Percentiles rank a stretch among this genome's conserved stretches.
Evolutionary conservation across 352 stramenopile genomes (phyloP).

Genomic region (Phytophthora niederhauseri): DNA sequence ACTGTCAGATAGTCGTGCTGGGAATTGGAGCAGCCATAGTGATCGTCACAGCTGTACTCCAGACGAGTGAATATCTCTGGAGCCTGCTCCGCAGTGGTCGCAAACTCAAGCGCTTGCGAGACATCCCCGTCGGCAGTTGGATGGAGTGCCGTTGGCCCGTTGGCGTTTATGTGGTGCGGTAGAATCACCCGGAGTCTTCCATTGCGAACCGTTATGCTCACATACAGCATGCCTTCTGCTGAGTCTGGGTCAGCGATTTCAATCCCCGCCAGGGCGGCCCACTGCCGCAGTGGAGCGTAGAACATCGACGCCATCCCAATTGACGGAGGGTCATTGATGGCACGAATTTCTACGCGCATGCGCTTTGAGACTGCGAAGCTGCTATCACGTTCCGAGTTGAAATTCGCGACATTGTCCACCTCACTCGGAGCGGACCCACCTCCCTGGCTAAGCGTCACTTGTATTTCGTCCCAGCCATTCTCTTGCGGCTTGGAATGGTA

Average conservation of each 20-base stretch:
- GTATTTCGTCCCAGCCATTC: constrained; percentile 44
- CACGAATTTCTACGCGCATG: constrained; percentile 47
- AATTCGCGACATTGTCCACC: neutral
- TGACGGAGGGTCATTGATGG: constrained; percentile 51
- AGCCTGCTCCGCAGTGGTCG: constrained; percentile 24
- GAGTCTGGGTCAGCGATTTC: constrained; percentile 51
- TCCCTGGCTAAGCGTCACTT: constrained; percentile 46
- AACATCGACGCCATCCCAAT: constrained; percentile 37
- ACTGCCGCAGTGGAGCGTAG: constrained; percentile 38
- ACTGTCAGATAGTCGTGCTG: constrained; percentile 46
- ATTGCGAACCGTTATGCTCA: constrained; percentile 42
- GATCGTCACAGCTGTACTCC: constrained; percentile 42
- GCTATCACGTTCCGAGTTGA: constrained; percentile 12
- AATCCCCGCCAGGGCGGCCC: constrained; percentile 33
- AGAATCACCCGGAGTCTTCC: constrained; percentile 40
- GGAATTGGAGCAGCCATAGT: constrained; percentile 34
- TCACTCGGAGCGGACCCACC: neutral
- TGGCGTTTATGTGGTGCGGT: neutral
- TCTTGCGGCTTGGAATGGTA: constrained; percentile 43
- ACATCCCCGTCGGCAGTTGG: constrained; percentile 8
- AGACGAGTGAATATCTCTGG: constrained; percentile 36
- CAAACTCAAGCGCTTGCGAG: constrained; percentile 43
- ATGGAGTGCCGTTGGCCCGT: constrained; percentile 15
- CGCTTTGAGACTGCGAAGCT: constrained; percentile 41
- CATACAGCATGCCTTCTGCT: constrained; percentile 45